Base-by-base conservation (phyloP, 306 rosid genomes). In the Trifolium dubium region DNA sequence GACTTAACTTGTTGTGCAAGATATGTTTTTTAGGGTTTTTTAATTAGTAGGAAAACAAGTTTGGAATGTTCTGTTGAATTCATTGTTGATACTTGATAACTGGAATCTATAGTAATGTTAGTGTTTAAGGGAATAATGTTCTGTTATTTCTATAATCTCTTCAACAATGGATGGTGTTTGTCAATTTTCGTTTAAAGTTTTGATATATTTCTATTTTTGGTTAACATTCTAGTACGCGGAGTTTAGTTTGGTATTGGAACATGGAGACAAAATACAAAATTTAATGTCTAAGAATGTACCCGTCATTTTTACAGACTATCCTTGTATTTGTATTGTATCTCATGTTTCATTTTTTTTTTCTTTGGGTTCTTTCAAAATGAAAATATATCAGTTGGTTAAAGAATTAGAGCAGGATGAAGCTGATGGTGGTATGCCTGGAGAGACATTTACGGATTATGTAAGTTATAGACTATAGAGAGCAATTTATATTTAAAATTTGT, bases 361-460 rank as follows among this genome's bases (percentile, higher is more conserved):
- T n/a, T n/a, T n/a, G 23, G 0, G 23, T 23, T 23, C 1, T 13
- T 44, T 53, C 23, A 31, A 32, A 9, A 55, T 76, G 41, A 55
- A 73, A 60, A 67, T 44, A 29, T 67, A 68, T 78, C 82, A 94
- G 98, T 82, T 88, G 74, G 96, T 93, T 79, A 86, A 89, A 11
- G 98, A 93, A 85, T 96, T 93, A 69, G 97, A 93, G 84, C 85
- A 89, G 61, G 97, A 91, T 68, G 98, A 93, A 82, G 97, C 89
- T 77, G 98, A 88, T 87, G 96, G 97, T 74, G 97, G 56, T 7
- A 50, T 50, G 10, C 10, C 56, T 0, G 28, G 56, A 50, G 56
- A 50, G 15, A 50, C 56, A 15, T 50, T 50, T 50, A 15, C 28
- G 2, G 28, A 50, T 15, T 93, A 93, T 84, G 98, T 93, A 86